These are phyloP conservation scores for Endotrypanum monterogeii DNA, from an alignment of 208 protist species.

Conservation along the genomic window DNA sequence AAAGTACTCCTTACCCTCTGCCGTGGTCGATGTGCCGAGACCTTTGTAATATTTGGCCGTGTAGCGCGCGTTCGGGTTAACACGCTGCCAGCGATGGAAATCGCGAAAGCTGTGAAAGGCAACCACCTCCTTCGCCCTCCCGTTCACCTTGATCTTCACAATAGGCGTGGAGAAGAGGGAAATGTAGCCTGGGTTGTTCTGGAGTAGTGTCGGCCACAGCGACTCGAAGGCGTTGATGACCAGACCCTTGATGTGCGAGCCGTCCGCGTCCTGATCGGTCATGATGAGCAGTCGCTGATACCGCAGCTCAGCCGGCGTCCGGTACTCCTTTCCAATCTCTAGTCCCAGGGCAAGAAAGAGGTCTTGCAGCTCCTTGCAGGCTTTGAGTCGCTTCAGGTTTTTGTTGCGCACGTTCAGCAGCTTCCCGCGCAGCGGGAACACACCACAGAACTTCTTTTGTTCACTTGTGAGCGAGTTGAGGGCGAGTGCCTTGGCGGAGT, in stretches of 20 bases:
- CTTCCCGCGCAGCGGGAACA: constrained; percentile 98
- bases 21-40: constrained; percentile 96
- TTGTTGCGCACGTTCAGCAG: constrained; percentile 98
- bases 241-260: constrained; percentile 99
- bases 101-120: constrained; percentile 99
- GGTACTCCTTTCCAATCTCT: constrained; percentile 81
- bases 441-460: constrained; percentile 96
- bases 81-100: constrained; percentile 95
- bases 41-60: constrained; percentile 99
- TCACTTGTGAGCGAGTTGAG: constrained; percentile 96
- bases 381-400: constrained; percentile 87
- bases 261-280: constrained; percentile 99
- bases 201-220: constrained; percentile 98
- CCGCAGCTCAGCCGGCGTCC: constrained; percentile 86
- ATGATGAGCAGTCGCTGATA: constrained; percentile 99
- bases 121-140: constrained; percentile 63
- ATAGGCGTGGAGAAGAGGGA: constrained; percentile 99
- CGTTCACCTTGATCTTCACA: constrained; percentile 95
- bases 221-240: constrained; percentile 99
- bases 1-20: constrained; percentile 99
- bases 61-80: constrained; percentile 63
- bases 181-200: constrained; percentile 85
- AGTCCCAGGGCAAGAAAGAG: constrained; percentile 86
- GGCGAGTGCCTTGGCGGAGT: constrained; percentile 98
- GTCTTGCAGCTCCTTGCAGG: constrained; percentile 94